Conservation (phyloP, 306 rosid species). For the Dryas alaskensis region DNA sequence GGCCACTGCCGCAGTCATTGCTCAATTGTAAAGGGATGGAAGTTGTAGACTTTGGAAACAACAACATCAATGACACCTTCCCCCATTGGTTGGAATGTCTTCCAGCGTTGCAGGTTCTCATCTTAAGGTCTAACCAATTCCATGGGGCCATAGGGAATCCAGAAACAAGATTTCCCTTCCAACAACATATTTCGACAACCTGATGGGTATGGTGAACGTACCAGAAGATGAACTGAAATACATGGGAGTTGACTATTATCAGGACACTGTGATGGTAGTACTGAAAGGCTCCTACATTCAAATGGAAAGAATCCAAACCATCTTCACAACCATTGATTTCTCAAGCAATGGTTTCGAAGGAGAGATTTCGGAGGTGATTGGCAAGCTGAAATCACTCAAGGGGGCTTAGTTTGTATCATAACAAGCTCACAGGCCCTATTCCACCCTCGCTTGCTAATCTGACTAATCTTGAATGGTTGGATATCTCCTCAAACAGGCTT, state of each 20-base stretch:
- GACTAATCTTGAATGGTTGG: not conserved
- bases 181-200: not conserved
- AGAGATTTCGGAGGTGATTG: not conserved
- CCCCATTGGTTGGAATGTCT: conserved; percentile 11
- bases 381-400: not conserved
- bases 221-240: not conserved
- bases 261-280: not conserved
- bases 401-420: not conserved
- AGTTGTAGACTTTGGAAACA: conserved; percentile 8
- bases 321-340: conserved; percentile 6
- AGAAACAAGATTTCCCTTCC: not conserved
- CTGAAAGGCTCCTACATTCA: not conserved
- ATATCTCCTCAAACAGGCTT: not conserved
- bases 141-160: not conserved
- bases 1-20: not conserved
- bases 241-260: not conserved
- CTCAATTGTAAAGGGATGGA: not conserved
- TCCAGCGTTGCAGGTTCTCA: not conserved
- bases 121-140: conserved; percentile 6
- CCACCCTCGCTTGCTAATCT: not conserved
- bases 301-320: not conserved
- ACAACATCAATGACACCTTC: not conserved
- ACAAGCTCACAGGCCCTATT: not conserved
- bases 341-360: not conserved
- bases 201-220: not conserved